Conservation (phyloP, 1,284 basidiomycete species). For the Cutaneotrichosporon curvatum region DNA sequence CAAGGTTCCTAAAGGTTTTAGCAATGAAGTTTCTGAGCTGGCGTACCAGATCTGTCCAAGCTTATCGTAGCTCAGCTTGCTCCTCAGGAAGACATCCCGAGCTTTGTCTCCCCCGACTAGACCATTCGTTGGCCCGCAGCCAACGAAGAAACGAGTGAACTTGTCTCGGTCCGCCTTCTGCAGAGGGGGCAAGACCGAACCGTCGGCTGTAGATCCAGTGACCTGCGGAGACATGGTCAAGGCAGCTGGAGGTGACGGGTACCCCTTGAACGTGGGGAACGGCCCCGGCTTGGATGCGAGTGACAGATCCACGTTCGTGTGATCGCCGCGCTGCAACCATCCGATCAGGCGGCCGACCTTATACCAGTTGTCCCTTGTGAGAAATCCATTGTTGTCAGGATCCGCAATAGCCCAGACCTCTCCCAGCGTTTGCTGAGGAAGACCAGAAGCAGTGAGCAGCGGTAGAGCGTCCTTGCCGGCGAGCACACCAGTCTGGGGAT, state of each 20-base stretch:
- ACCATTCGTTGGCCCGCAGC: conserved; percentile 65
- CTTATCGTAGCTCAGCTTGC: conserved; percentile 79
- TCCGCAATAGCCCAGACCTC: conserved; percentile 93
- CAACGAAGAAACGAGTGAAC: conserved; percentile 70
- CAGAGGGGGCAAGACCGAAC: conserved; percentile 54
- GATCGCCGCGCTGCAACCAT: conserved; percentile 74
- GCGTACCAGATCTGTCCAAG: conserved; percentile 85
- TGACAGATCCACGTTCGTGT: conserved; percentile 22
- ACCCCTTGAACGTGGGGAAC: conserved; percentile 69
- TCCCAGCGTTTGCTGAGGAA: conserved; percentile 69
- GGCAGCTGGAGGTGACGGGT: conserved; percentile 50
- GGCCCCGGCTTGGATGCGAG: conserved; percentile 57
- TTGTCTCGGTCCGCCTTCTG: conserved; percentile 72
- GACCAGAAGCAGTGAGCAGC: conserved; percentile 69
- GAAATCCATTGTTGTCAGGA: conserved; percentile 83
- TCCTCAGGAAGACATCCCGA: conserved; percentile 86
- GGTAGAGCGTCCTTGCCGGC: conserved; percentile 78
- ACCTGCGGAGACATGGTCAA: conserved; percentile 45
- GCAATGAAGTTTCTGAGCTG: conserved; percentile 23
- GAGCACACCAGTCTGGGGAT: conserved; percentile 63
- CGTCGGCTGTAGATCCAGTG: conserved; percentile 13
- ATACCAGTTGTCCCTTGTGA: conserved; percentile 77
- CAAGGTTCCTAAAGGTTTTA: conserved; percentile 69
- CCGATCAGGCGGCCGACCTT: conserved; percentile 83
- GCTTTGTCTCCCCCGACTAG: conserved; percentile 81